Evolutionary conservation across 2,329 filamentous ascomycete genomes (phyloP).

Genomic region (Penicillium sp.): DNA sequence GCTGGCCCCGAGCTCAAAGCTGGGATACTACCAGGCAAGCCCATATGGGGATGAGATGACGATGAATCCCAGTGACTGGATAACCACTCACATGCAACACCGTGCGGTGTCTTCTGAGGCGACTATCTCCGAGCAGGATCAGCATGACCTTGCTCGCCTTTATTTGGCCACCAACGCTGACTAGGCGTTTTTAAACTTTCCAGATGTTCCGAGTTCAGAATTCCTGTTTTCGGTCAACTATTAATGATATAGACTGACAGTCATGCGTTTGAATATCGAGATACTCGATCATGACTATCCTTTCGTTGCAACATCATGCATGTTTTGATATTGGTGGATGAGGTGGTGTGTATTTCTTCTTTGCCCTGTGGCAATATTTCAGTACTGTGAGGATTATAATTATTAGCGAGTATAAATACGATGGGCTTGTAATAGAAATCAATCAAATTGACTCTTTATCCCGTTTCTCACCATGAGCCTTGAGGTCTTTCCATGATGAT

Average conservation of each 20-base stretch:
- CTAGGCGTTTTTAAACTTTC: constrained; percentile 5
- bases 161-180: constrained; percentile 32
- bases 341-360: not conserved
- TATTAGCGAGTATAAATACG: not conserved
- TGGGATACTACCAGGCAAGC: constrained; percentile 21
- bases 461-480: not conserved
- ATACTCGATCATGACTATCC: not conserved
- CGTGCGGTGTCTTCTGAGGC: constrained; percentile 30
- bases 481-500: not conserved
- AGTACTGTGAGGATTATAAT: not conserved
- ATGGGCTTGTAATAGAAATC: not conserved
- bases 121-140: constrained; percentile 36
- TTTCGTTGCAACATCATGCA: not conserved
- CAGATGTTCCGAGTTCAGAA: not conserved
- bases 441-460: not conserved
- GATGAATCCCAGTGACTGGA: constrained; percentile 15
- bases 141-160: constrained; percentile 34
- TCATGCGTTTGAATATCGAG: not conserved
- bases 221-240: not conserved
- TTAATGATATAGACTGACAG: not conserved
- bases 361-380: not conserved
- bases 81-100: constrained; percentile 10
- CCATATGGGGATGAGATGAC: constrained; percentile 19
- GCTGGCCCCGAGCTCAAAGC: constrained; percentile 26
- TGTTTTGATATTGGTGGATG: not conserved